These are phyloP conservation scores for Trichoderma guizhouense DNA, from an alignment of 2,329 filamentous ascomycete genomes.

Conservation along the genomic window DNA sequence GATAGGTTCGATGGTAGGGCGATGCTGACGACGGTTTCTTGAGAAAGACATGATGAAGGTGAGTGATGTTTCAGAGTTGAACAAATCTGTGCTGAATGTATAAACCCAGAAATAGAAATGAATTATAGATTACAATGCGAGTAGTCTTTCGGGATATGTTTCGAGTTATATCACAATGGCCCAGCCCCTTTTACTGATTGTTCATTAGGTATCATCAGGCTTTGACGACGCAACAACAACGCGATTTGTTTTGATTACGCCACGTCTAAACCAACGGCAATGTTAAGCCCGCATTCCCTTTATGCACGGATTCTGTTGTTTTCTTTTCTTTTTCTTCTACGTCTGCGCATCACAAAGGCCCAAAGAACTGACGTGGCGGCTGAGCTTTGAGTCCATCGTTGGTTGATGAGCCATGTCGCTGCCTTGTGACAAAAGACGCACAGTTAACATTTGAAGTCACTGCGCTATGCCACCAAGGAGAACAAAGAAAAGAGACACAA, in stretches of 20 bases:
- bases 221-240: background rate
- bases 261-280: background rate
- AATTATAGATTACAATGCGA: background rate
- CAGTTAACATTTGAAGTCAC: background rate
- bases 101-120: background rate
- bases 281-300: background rate
- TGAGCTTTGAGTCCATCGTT: background rate
- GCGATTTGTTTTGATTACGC: background rate
- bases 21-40: background rate
- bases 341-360: background rate
- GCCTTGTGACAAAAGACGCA: conserved; percentile 1
- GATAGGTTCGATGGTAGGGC: background rate
- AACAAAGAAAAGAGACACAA: background rate
- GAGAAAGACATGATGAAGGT: background rate
- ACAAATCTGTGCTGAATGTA: background rate
- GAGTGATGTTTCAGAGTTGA: background rate
- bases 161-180: background rate
- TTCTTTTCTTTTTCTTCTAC: background rate
- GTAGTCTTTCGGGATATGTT: background rate
- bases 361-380: background rate
- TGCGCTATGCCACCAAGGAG: background rate
- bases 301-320: background rate
- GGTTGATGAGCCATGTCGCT: background rate
- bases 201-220: background rate
- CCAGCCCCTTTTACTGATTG: background rate